These are phyloP conservation scores for Volvariella surrecta DNA, from an alignment of 1,284 basidiomycete species.

Conservation along the genomic window DNA sequence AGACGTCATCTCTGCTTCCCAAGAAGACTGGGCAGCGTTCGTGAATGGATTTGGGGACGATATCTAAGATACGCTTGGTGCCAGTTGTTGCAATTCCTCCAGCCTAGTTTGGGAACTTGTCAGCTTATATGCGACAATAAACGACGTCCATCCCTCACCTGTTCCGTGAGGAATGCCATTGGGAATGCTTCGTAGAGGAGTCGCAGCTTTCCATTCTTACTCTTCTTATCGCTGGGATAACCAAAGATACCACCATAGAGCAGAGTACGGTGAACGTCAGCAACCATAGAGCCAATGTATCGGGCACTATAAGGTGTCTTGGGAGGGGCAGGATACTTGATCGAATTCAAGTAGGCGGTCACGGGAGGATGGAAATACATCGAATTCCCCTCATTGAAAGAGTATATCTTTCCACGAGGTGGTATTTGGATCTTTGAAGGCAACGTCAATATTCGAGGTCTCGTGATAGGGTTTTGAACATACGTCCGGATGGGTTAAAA, in stretches of 20 bases:
- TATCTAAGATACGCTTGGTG: conserved; percentile 85
- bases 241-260: conserved; percentile 99
- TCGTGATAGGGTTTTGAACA: conserved; percentile 17
- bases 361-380: conserved; percentile 90
- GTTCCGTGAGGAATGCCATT: conserved; percentile 96
- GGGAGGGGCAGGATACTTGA: conserved; percentile 81
- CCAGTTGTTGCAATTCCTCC: conserved; percentile 97
- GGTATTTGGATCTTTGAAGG: conserved; percentile 79
- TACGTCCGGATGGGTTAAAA: conserved; percentile 95
- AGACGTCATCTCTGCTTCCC: conserved; percentile 91
- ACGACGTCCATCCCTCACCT: conserved; percentile 39
- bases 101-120: conserved; percentile 43
- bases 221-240: conserved; percentile 98
- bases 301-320: conserved; percentile 85
- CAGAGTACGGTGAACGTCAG: conserved; percentile 93
- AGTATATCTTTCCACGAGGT: conserved; percentile 96
- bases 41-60: conserved; percentile 85
- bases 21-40: conserved; percentile 93
- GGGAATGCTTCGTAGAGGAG: conserved; percentile 98
- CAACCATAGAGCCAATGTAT: conserved; percentile 99
- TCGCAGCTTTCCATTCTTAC: conserved; percentile 91
- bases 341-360: conserved; percentile 83
- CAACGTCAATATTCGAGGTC: conserved; percentile 3
- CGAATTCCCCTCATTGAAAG: conserved; percentile 98
- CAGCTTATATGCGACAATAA: conserved; percentile 2